Base-by-base conservation (phyloP, 257 asterid genomes). In the Solanum chmielewskii region DNA sequence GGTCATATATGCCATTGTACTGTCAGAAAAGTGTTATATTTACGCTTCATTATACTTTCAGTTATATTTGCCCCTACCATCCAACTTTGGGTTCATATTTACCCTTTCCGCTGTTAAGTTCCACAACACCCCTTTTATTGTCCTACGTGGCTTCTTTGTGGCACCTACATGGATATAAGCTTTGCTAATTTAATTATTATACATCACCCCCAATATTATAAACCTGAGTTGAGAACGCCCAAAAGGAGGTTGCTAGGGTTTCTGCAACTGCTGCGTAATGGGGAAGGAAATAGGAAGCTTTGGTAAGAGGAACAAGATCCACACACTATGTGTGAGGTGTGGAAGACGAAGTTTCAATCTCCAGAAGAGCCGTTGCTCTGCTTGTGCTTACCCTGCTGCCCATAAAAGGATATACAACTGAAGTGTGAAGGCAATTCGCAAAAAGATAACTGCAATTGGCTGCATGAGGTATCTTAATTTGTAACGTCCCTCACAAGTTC, bases 381-480 rank as follows among this genome's bases (percentile, higher is more conserved):
- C 94, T 33, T 93, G 96, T 89, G 96, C 92, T 78, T 93, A 92
- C 83, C 96, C 94, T 56, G 94, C 94, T 62, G 93, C 96, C 4
- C 92, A 94, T 90, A 90, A 90, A 91, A 90, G 94, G 89, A 89
- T 90, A 39, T 93, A 91, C 73, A 91, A 93, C 91, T 94, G 96
- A 96, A 94, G 98, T 87, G 95, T 90, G 88, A 95, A 95, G 93
- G 98, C 96, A n/a, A 95, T 94, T 37, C 92, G 95, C 45, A 86
- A 98, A 86, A 93, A 95, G 96, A 95, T 96, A 4, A 94, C 98
- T 41, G 98, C 96, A 71, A 92, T 7, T 27, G 98, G 98, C 20
- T 93, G 96, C 18, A 95, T 95, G 98, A 93, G 96, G 95, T 93
- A 95, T 49, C 93, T 94, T 41, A 41, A 52, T 52, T 39, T 94